These are phyloP conservation scores for Alternaria angustiovoidea DNA, from an alignment of 2,329 filamentous ascomycete genomes.

Conservation along the genomic window DNA sequence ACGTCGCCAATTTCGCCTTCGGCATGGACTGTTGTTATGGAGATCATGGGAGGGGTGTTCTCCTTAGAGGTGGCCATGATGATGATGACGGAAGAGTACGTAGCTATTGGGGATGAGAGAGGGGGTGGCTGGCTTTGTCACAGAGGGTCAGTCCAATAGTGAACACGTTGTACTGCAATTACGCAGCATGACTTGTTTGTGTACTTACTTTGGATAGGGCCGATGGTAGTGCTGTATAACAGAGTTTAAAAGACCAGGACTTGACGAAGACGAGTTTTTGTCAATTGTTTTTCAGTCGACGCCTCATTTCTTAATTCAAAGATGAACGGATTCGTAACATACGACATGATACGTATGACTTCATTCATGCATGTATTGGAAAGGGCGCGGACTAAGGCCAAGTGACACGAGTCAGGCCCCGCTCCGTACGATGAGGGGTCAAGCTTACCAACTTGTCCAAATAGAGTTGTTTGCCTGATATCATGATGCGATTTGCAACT, in stretches of 20 bases:
- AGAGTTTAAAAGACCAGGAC: too few species aligned
- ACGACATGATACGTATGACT: too few species aligned
- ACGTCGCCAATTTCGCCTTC: slow-evolving; percentile 60
- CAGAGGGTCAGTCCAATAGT: background rate
- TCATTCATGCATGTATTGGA: background rate
- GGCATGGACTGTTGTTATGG: slow-evolving; percentile 41
- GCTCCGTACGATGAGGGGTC: background rate
- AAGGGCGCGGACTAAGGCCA: background rate
- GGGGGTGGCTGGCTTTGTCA: background rate
- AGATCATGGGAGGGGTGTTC: background rate
- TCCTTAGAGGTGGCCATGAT: background rate
- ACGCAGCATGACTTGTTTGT: too few species aligned
- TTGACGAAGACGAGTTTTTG: too few species aligned
- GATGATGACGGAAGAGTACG: background rate
- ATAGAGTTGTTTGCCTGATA: background rate
- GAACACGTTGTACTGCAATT: too few species aligned
- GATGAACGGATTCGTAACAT: too few species aligned
- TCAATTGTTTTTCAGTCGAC: background rate
- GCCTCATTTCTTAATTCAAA: background rate
- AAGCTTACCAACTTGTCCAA: background rate
- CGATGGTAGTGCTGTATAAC: too few species aligned
- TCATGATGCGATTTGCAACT: background rate
- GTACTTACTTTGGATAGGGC: too few species aligned
- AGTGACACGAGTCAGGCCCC: background rate
- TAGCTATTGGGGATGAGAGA: background rate